These are phyloP conservation scores for Aegilops umbellulata DNA, from an alignment of 176 grass and related monocot genomes.

Conservation along the genomic window DNA sequence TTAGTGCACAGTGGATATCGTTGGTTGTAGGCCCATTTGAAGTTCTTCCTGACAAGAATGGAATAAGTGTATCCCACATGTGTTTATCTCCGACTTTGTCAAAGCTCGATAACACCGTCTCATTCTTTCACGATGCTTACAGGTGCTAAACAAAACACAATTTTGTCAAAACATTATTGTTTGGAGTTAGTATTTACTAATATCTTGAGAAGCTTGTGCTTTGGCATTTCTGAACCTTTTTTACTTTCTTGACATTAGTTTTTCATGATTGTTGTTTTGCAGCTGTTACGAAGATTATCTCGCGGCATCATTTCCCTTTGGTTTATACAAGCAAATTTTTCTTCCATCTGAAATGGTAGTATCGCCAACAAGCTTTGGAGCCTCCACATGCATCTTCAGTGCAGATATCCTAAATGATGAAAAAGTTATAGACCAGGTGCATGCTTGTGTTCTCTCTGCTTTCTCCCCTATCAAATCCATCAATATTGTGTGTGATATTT, in stretches of 20 bases:
- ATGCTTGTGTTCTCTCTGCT: slow-evolving; percentile 15
- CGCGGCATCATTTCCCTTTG: slow-evolving; percentile 75
- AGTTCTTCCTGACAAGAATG: slow-evolving; percentile 80
- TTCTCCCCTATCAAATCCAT: neutral
- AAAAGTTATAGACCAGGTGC: slow-evolving; percentile 91
- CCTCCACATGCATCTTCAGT: slow-evolving; percentile 84
- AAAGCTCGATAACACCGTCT: slow-evolving; percentile 87
- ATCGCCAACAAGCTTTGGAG: slow-evolving; percentile 68
- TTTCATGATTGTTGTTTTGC: slow-evolving; percentile 40
- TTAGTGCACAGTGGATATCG: slow-evolving; percentile 93
- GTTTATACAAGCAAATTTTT: slow-evolving; percentile 90
- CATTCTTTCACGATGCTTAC: slow-evolving; percentile 86
- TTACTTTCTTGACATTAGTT: slow-evolving; percentile 21
- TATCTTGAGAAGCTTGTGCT: slow-evolving; percentile 6
- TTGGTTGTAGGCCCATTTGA: slow-evolving; percentile 89
- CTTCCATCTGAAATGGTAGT: slow-evolving; percentile 77
- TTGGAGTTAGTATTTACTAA: slow-evolving; percentile 3
- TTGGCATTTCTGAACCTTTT: slow-evolving; percentile 30
- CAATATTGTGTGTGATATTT: neutral
- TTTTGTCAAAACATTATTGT: neutral
- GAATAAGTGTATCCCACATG: slow-evolving; percentile 68
- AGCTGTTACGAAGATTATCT: slow-evolving; percentile 97
- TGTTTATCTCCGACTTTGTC: slow-evolving; percentile 68
- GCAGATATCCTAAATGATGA: slow-evolving; percentile 89
- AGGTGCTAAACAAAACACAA: slow-evolving; percentile 49